A percentile compares a stretch with the other conserved stretches of the same genome.
Evolutionary conservation across 192 early-diverging fungal genomes (phyloP).

Genomic region (Obelidium mucronatum): DNA sequence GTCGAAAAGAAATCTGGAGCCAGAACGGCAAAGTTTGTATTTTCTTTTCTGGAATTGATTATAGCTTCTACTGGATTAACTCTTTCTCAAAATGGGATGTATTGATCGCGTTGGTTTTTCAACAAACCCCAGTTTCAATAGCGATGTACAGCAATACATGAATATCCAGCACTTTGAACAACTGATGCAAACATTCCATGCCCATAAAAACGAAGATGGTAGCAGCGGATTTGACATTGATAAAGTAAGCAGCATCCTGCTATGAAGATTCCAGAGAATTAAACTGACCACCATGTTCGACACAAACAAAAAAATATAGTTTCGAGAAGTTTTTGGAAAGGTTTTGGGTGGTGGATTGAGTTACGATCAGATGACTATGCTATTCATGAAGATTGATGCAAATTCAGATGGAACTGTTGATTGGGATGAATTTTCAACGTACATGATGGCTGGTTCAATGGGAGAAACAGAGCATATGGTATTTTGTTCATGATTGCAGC

Average conservation of each 20-base stretch:
- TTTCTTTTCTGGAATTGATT: too few species aligned
- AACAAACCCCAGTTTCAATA: conserved; percentile 43
- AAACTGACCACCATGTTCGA: background rate
- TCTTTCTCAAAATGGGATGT: too few species aligned
- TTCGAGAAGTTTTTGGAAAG: conserved; percentile 69
- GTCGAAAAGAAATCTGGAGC: conserved; percentile 25
- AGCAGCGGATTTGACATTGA: conserved; percentile 64
- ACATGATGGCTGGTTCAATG: conserved; percentile 66
- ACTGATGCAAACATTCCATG: conserved; percentile 62
- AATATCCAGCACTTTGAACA: conserved; percentile 73
- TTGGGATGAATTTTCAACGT: conserved; percentile 73
- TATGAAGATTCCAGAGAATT: too few species aligned
- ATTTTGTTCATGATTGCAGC: background rate
- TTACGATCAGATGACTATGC: conserved; percentile 70
- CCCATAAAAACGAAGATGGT: conserved; percentile 65
- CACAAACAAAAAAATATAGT: conserved; percentile 43
- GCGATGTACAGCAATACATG: conserved; percentile 64
- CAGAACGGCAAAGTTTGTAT: conserved; percentile 36
- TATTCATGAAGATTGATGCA: conserved; percentile 78
- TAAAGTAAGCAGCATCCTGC: conserved; percentile 54
- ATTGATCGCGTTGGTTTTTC: too few species aligned
- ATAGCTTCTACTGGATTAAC: too few species aligned
- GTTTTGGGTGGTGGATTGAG: conserved; percentile 64
- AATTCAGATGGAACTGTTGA: conserved; percentile 69
- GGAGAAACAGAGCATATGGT: conserved; percentile 49